Base-by-base conservation (phyloP, 305 asterid species). In the Fraxinus nigra region DNA sequence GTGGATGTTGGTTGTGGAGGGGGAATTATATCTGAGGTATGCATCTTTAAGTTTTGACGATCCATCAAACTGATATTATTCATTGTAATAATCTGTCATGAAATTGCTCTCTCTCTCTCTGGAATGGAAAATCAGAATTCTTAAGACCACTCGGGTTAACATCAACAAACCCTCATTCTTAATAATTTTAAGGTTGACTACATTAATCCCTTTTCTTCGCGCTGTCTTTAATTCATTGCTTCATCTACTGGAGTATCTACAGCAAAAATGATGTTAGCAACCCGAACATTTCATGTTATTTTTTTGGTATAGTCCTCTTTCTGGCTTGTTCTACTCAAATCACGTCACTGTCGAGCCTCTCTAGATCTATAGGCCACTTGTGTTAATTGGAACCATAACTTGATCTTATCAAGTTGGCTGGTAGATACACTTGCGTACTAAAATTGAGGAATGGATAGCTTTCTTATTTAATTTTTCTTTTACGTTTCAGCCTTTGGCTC, bases 1-100 rank as follows among this genome's bases (percentile, higher is more conserved):
- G 86, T 91, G 72, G 98, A 96, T 77, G 95, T 94, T 90, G 98
- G 98, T 76, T 94, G 98, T 86, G 98, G 98, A 82, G 99, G 99
- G 43, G 99, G 98, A 34, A 93, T 96, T 83, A 87, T 96, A 80
- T 92, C 98, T 7, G 98, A 96, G 98, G 99, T 96, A 79, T 85
- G 83, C 80, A 54, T 83, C 76, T 78, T 75, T 80, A 32, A 70
- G 38, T 30, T 74, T 76, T 73, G 72, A 35, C 61, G 56, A 59
- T 69, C 56, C 56, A 81, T 74, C 78, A 76, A 75, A 65, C 51
- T 87, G 79, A 18, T 37, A 75, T 79, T 56, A 76, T 78, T 46
- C 82, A 40, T 82, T 78, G 7, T 70, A 65, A 76, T 51, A 76
- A 79, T 82, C 18, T 73, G 14, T 37, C 61, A 26, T 46, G 56